Evolutionary conservation across 1,139 yeast species (phyloP), one percentile per base, ranked within the genome.

Genomic region (Suhomyces bokatorum): DNA sequence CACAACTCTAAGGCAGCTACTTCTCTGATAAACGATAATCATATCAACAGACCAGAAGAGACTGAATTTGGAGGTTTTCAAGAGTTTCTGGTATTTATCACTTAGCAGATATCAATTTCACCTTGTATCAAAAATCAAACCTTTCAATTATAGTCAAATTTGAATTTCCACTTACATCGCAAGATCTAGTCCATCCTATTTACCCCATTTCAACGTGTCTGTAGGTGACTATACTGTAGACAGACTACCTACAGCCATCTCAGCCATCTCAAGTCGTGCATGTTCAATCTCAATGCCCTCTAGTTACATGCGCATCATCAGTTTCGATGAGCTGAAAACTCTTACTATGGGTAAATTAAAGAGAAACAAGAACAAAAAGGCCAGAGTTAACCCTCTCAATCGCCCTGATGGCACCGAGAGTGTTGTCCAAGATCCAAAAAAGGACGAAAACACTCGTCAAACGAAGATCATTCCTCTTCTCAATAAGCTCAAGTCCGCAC

Each of bases 261-360:
- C n/a, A 32, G 14, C n/a, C 22, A 17, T 32, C 35, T 8, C 17
- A 22, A 12, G 36, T 34, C 36, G 36, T 34, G 36, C 15, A 9
- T 12, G 12, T 22, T 33, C 36, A 34, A 22, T 34, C 20, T 33
- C 29, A 24, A 9, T 49, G 26, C 15, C 16, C 27, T 20, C 9
- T 22, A 24, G 10, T 34, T 22, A 22, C 28, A 22, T 22, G 28
- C 36, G 36, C 36, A 34, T 22, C 30, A 32, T 3, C 14, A 12
- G 36, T 27, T 35, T 36, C 39, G 39, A 36, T 36, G 39, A 36
- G 39, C 33, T 36, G 33, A 37, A 37, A 37, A 37, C 40, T 37
- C 35, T 31, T 30, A 28, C 39, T 31, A 87, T 86, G 95, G 95
- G 87, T 45, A 87, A 86, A 65, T 78, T 86, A 39, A 85, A 83